Percentiles rank a stretch among this genome's conserved stretches.
Evolutionary conservation across 1,139 yeast species (phyloP).

Genomic region (Pneumocystis sp.): DNA sequence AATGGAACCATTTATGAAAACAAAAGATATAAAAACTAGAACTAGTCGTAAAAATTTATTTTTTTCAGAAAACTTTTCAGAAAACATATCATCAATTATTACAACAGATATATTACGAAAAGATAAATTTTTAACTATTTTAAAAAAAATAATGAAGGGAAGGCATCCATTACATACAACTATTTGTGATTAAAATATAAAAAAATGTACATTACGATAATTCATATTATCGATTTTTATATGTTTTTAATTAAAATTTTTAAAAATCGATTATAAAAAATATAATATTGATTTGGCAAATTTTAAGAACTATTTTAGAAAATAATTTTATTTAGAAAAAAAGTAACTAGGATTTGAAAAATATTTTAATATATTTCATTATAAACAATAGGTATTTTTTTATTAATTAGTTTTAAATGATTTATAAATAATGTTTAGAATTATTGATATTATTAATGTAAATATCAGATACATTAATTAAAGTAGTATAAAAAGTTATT

Average conservation of each 20-base stretch:
- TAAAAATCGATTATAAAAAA: background rate
- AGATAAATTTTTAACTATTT: background rate
- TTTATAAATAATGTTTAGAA: too few species aligned
- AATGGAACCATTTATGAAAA: background rate
- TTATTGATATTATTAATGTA: background rate
- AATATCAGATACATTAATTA: too few species aligned
- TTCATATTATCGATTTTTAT: background rate
- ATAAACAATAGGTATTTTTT: too few species aligned
- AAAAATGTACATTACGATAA: background rate
- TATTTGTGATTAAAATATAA: background rate
- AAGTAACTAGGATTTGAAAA: too few species aligned
- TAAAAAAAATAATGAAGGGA: background rate
- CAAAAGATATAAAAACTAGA: background rate
- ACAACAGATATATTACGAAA: background rate
- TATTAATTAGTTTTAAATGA: too few species aligned
- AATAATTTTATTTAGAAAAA: background rate
- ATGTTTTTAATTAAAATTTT: background rate
- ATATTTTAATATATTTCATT: too few species aligned
- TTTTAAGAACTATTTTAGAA: background rate
- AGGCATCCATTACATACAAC: background rate
- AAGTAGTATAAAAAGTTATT: too few species aligned
- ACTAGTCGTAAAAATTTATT: background rate
- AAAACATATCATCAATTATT: background rate
- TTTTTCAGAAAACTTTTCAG: background rate
- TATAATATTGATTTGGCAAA: background rate